Conservation (phyloP, 176 grass and related monocot species). For the Triticum aestivum region DNA sequence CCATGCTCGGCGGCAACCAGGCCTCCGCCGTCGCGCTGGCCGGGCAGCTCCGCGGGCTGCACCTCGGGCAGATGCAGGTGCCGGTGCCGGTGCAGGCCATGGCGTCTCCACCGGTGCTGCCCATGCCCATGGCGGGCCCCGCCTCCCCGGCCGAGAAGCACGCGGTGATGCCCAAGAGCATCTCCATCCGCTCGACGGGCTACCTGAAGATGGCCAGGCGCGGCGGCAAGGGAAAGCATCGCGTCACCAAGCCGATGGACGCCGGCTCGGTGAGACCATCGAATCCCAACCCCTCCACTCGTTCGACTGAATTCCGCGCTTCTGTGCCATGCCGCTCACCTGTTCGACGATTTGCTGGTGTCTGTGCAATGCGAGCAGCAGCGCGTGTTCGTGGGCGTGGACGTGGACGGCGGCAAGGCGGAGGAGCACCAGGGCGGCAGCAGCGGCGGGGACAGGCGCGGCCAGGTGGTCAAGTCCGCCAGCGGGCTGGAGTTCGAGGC, state of each 20-base stretch:
- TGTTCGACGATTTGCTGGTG: conserved; percentile 4
- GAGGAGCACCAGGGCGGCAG: not conserved
- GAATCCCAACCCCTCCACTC: not conserved
- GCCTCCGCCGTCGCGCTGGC: conserved; percentile 22
- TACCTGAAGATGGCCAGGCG: conserved; percentile 58
- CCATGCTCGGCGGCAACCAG: conserved; percentile 34
- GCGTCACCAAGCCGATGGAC: conserved; percentile 27
- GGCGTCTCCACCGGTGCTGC: not conserved
- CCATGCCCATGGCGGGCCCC: not conserved
- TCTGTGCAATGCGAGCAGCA: conserved; percentile 61
- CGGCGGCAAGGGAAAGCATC: conserved; percentile 21
- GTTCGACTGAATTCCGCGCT: not conserved
- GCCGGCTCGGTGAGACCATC: conserved; percentile 50
- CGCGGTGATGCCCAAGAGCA: conserved; percentile 66
- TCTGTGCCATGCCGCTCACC: not conserved
- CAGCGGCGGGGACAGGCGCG: not conserved
- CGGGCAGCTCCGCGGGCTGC: conserved; percentile 46
- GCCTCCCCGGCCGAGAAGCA: conserved; percentile 39
- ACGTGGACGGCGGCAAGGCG: conserved; percentile 19
- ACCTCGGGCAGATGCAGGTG: conserved; percentile 16
- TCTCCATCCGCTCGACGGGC: conserved; percentile 74
- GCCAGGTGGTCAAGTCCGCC: conserved; percentile 11
- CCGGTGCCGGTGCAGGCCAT: not conserved
- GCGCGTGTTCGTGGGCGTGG: conserved; percentile 49
- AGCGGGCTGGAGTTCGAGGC: conserved; percentile 81